Base-by-base conservation (phyloP, 2,329 filamentous ascomycete species). In the Akanthomyces dipterigenus region DNA sequence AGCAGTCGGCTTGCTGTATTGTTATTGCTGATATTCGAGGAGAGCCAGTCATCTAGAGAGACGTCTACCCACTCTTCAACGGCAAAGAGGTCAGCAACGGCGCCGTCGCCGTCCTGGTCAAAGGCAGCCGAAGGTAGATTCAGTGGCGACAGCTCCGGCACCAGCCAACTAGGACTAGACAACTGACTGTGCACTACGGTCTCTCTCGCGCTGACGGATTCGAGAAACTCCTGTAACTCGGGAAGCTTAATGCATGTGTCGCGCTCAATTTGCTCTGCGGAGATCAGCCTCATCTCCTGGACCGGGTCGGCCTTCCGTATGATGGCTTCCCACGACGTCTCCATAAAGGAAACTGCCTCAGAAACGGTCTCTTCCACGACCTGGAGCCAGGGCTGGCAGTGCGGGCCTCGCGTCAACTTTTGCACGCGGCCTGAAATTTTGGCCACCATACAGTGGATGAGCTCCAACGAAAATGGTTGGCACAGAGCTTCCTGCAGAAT, bases 51-150 rank as follows among this genome's bases (percentile, higher is more conserved):
- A 2, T 66, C 51, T 0, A 83, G 70, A 51, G 74, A 46, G 0
- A 67, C 16, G 3, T 70, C 67, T 8, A 82, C 76, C 82, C 82
- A 85, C 0, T 53, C 24, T 65, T 85, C 83, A n/a, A 84, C 71
- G 5, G 71, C 73, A 7, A 67, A 68, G 1, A 82, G 67, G 8
- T 65, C 34, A 36, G 62, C 45, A 1, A 43, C 14, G 11, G 48
- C 28, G 26, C 48, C n/a, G 20, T 48, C 45, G 22, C 22, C 22
- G 11, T 26, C 20, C 45, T 48, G 45, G 12, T 9, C 4, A 48
- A 48, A 48, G 5, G 20, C 22, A 48, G 12, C 5, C 3, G 3
- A 6, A 7, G 45, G 45, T 7, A 48, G 45, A 6, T 14, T 48
- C 20, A 20, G 7, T 18, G 24, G 6, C 5, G 48, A 4, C 48